phyloP scores from a whole-genome alignment of 2,329 filamentous ascomycete genomes.

The Botrytis medusae region DNA sequence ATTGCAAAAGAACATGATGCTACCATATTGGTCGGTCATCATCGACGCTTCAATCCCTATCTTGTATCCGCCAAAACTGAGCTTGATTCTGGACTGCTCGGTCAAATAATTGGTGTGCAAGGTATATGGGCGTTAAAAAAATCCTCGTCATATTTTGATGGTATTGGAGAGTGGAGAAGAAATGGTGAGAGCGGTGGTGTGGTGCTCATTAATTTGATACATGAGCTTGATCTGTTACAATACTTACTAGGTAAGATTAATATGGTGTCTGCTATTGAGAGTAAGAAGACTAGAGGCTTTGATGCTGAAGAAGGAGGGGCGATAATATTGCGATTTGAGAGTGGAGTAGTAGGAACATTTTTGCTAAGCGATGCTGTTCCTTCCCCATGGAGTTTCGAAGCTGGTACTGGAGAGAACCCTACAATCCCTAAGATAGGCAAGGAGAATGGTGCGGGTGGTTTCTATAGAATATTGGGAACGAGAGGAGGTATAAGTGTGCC shows the following conservation, averaged over 20 bases:
- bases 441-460: background rate
- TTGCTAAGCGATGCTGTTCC: background rate
- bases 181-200: slow-evolving; percentile 46
- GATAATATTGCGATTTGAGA: background rate
- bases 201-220: slow-evolving; percentile 53
- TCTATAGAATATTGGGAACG: background rate
- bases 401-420: background rate
- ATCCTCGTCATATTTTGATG: slow-evolving; percentile 51
- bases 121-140: slow-evolving; percentile 57
- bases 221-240: background rate
- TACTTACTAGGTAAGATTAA: background rate
- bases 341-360: background rate
- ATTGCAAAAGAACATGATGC: background rate
- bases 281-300: background rate
- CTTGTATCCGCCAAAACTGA: background rate
- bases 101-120: slow-evolving; percentile 51
- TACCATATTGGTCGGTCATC: background rate
- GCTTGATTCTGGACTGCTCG: slow-evolving; percentile 42
- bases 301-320: background rate
- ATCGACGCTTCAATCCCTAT: slow-evolving; percentile 7
- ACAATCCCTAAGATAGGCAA: background rate
- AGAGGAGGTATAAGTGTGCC: background rate
- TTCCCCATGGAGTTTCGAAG: background rate
- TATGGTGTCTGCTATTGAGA: background rate
- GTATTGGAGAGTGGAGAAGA: slow-evolving; percentile 50